These are phyloP conservation scores for Populus hybrid DNA, from an alignment of 441 rosid genomes.

Conservation along the genomic window DNA sequence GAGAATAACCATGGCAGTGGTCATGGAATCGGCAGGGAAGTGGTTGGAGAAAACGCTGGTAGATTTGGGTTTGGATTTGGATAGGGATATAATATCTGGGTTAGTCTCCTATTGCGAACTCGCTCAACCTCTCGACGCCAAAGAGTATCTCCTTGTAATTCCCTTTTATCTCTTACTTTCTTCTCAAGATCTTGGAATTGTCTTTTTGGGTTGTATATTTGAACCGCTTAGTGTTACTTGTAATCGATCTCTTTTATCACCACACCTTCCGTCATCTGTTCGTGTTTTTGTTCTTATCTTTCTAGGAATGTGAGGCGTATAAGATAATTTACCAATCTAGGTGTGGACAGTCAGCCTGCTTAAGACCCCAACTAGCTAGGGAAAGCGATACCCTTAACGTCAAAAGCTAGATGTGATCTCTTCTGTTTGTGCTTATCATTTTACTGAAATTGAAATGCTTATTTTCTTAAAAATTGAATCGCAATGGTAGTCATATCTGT, in stretches of 20 bases:
- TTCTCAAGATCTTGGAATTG: conserved; percentile 9
- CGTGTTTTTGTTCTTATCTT: not conserved
- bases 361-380: not conserved
- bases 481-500: not conserved
- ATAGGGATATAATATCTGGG: conserved; percentile 74
- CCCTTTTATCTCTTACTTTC: not conserved
- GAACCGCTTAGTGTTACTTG: not conserved
- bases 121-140: conserved; percentile 89
- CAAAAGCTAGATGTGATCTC: not conserved
- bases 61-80: conserved; percentile 83
- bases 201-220: not conserved
- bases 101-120: conserved; percentile 87
- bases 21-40: conserved; percentile 65
- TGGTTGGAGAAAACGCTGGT: conserved; percentile 77
- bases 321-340: not conserved
- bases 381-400: not conserved
- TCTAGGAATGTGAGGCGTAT: not conserved
- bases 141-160: conserved; percentile 86
- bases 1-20: not conserved
- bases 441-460: too few species aligned
- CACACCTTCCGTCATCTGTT: not conserved
- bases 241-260: not conserved
- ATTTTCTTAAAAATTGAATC: not conserved
- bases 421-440: not conserved
- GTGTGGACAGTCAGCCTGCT: too few species aligned